Base-by-base conservation (phyloP, 768 basidiomycete species). In the Hypholoma sublateritium region DNA sequence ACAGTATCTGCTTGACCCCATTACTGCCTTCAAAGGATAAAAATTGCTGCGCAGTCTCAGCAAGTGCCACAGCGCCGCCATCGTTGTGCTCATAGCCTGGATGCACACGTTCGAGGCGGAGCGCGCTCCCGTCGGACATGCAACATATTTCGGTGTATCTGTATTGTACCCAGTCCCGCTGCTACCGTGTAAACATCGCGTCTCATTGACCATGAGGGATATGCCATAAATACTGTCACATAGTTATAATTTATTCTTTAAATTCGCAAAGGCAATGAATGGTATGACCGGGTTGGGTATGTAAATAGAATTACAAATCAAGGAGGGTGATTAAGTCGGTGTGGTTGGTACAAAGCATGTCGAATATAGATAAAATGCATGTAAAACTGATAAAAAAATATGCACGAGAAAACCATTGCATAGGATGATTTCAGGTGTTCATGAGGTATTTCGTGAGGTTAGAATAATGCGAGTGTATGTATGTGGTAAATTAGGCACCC, bases 361-460 rank as follows among this genome's bases (percentile, higher is more conserved):
- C 35, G 50, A 50, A 36, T 22, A 55, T 32, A 51, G 41, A 17
- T 17, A 2, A 22, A 21, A 13, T 21, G 17, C 19, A 19, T 44
- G n/a, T 16, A 19, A 19, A 19, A 39, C 37, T 36, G 42, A 45
- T 43, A 19, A 14, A 45, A 32, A 19, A n/a, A 43, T 34, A 41
- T 22, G 32, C 19, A 37, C 39, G 42, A 19, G 42, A 39, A 53
- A 47, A 49, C 34, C 53, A 50, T 35, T 53, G 46, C 44, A 52
- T 25, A 47, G 25, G 55, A 53, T 48, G 24, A 35, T 24, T 46
- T 47, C 24, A 55, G 32, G 47, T 48, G 60, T 60, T 63, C 62
- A 36, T 64, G 36, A 66, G 32, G 43, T 44, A 28, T 59, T 62
- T 59, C 58, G 60, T 60, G 44, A 62, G 54, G 41, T 22, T 43